These are phyloP conservation scores for Talaromyces sp. DNA, from an alignment of 2,329 filamentous ascomycete genomes.

Conservation along the genomic window DNA sequence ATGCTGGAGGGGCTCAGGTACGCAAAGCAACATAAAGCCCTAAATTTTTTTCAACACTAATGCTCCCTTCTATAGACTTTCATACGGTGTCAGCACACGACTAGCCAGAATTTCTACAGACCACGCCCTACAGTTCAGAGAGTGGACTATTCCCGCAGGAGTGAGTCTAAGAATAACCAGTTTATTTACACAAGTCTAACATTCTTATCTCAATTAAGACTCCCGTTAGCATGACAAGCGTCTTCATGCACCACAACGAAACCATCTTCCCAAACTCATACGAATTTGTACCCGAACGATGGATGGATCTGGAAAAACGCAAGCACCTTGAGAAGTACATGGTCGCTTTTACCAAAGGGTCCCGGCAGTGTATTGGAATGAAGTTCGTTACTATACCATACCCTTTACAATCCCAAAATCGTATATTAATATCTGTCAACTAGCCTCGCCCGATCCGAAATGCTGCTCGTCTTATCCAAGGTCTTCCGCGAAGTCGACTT, in stretches of 20 bases:
- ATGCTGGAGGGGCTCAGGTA: slow-evolving; percentile 32
- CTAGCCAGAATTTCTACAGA: slow-evolving; percentile 21
- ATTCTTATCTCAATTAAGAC: slow-evolving; percentile 15
- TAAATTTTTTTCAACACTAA: background rate
- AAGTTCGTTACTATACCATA: background rate
- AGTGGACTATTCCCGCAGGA: slow-evolving; percentile 21
- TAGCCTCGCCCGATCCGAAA: slow-evolving; percentile 13
- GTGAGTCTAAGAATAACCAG: slow-evolving; percentile 7
- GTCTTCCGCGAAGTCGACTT: slow-evolving; percentile 14
- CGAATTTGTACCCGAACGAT: slow-evolving; percentile 23
- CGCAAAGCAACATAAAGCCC: background rate
- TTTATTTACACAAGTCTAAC: background rate
- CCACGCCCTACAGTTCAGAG: slow-evolving; percentile 15
- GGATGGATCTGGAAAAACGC: slow-evolving; percentile 20
- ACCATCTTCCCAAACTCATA: slow-evolving; percentile 23
- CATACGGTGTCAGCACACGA: slow-evolving; percentile 29
- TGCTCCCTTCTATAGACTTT: slow-evolving; percentile 23
- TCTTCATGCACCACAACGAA: slow-evolving; percentile 24
- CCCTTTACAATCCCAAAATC: background rate
- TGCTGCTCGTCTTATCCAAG: slow-evolving; percentile 12
- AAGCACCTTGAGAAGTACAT: slow-evolving; percentile 22
- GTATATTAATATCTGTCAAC: background rate
- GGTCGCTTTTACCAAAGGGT: slow-evolving; percentile 23
- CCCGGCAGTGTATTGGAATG: slow-evolving; percentile 22
- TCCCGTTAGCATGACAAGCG: slow-evolving; percentile 24